phyloP scores from a whole-genome alignment of 169 alveolate genomes.

The Blepharisma undulans region DNA sequence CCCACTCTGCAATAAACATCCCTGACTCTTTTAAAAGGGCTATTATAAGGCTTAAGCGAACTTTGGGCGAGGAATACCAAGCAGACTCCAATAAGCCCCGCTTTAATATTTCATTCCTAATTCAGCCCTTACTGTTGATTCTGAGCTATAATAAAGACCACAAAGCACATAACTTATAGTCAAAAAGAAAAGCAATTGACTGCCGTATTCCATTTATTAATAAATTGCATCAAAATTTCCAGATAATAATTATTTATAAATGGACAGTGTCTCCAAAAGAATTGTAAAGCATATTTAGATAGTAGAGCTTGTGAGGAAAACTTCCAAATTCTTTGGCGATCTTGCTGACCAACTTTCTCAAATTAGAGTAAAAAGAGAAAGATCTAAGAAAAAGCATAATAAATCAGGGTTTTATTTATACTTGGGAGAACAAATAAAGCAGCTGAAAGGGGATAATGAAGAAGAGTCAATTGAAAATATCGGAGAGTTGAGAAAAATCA shows the following conservation, averaged over 20 bases:
- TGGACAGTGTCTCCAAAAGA: background rate
- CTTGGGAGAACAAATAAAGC: background rate
- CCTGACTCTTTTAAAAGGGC: conserved; percentile 7
- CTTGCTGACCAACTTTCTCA: background rate
- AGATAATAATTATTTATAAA: too few relatives aligned
- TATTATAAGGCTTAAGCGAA: conserved; percentile 19
- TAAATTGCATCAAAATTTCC: background rate
- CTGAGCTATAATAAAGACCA: background rate
- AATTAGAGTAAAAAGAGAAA: background rate
- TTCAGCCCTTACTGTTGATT: background rate
- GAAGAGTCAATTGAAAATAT: background rate
- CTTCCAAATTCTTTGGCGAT: background rate
- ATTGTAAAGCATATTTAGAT: background rate
- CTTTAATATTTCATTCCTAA: background rate
- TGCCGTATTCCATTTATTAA: conserved; percentile 36
- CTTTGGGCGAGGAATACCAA: conserved; percentile 30
- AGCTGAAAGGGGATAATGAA: background rate
- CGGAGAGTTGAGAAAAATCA: background rate
- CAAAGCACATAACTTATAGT: conserved; percentile 17
- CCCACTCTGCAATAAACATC: conserved; percentile 22
- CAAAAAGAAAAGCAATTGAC: conserved; percentile 20
- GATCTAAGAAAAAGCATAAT: background rate
- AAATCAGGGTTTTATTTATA: background rate
- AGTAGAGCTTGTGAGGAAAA: background rate
- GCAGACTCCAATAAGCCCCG: conserved; percentile 4